Percentiles rank a stretch among this genome's conserved stretches.
phyloP scores from a whole-genome alignment of 2,329 filamentous ascomycete species.

The Trichoderma sp. region DNA sequence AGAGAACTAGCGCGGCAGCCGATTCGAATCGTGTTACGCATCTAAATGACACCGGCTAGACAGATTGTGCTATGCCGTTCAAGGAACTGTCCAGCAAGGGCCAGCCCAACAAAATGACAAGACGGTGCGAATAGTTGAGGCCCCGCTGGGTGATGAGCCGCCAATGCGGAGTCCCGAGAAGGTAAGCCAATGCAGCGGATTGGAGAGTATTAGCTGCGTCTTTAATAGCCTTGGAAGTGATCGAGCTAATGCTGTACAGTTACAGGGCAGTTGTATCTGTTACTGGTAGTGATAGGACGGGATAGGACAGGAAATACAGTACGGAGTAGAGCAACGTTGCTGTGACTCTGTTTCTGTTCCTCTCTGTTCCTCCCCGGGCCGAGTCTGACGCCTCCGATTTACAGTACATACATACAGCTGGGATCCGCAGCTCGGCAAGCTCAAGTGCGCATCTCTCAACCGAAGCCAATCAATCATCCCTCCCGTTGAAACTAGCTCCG shows the following conservation, averaged over 20 bases:
- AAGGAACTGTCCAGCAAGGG: background rate
- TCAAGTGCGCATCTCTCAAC: background rate
- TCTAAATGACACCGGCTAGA: constrained; percentile 5
- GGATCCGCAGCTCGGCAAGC: background rate
- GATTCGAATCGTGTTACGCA: constrained; percentile 9
- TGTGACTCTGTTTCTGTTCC: background rate
- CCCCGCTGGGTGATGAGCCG: background rate
- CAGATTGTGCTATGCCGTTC: constrained; percentile 4
- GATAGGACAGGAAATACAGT: background rate
- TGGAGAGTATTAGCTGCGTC: background rate
- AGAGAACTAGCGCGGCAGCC: background rate
- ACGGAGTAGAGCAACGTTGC: background rate
- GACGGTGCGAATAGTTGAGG: background rate
- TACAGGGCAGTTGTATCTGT: background rate
- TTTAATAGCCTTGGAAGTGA: background rate
- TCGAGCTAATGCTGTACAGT: background rate
- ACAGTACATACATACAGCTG: background rate
- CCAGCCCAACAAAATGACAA: constrained; percentile 7
- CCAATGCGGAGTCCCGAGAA: constrained; percentile 15
- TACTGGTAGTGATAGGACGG: background rate
- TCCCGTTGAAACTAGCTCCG: background rate
- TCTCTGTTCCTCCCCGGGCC: background rate
- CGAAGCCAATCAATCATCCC: background rate
- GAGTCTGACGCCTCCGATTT: background rate
- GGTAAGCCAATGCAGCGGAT: background rate